Evolutionary conservation across 495 filamentous ascomycete genomes (phyloP).

Genomic region (Lineolata rhizophorae): DNA sequence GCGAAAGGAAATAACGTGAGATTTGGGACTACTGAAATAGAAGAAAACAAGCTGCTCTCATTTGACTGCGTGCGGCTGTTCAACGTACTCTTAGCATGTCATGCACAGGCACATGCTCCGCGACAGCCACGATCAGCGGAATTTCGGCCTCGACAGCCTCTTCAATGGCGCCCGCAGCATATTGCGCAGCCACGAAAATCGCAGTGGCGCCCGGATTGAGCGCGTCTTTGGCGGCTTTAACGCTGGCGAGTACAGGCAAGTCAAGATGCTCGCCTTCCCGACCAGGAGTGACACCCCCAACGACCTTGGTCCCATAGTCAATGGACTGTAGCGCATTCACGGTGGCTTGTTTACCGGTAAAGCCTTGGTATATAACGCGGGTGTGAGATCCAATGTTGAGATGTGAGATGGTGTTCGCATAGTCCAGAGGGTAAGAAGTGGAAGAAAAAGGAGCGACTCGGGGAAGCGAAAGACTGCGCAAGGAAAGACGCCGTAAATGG

Average conservation of each 20-base stretch:
- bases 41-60: too few species aligned
- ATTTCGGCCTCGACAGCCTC: slow-evolving; percentile 81
- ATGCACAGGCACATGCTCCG: slow-evolving; percentile 77
- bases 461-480: too few species aligned
- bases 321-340: slow-evolving; percentile 65
- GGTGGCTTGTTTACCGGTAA: slow-evolving; percentile 60
- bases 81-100: slow-evolving; percentile 52
- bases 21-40: background rate
- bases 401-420: slow-evolving; percentile 47
- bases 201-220: slow-evolving; percentile 69
- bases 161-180: slow-evolving; percentile 59
- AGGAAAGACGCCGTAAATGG: too few species aligned
- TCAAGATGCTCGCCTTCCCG: slow-evolving; percentile 60
- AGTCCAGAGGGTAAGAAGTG: too few species aligned
- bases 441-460: too few species aligned
- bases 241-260: slow-evolving; percentile 53
- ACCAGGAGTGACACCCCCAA: slow-evolving; percentile 67
- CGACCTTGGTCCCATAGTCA: slow-evolving; percentile 70
- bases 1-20: background rate
- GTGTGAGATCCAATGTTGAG: slow-evolving; percentile 63
- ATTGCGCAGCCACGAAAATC: slow-evolving; percentile 64
- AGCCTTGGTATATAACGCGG: slow-evolving; percentile 70
- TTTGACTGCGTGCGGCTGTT: too few species aligned
- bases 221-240: slow-evolving; percentile 47
- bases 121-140: slow-evolving; percentile 69